Evolutionary conservation across 768 basidiomycete genomes (phyloP).

Genomic region (Rossbeevera mucosa): DNA sequence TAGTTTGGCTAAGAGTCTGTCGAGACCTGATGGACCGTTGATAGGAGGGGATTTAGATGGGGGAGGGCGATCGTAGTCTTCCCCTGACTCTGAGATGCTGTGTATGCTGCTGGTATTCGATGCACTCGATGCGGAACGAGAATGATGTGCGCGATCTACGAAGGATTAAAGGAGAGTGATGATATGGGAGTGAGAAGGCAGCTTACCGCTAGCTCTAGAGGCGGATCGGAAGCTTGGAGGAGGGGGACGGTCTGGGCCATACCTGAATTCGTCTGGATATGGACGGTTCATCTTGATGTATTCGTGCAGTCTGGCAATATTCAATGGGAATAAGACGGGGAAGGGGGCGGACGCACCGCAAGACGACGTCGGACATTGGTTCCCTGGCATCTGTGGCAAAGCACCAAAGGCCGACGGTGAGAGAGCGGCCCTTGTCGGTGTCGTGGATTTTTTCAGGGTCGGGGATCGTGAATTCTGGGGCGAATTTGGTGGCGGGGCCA

Average conservation of each 20-base stretch:
- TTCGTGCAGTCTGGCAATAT: slow-evolving; percentile 48
- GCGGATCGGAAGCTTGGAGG: slow-evolving; percentile 46
- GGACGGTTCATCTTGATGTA: slow-evolving; percentile 62
- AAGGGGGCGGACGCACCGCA: slow-evolving; percentile 43
- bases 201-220: slow-evolving; percentile 29
- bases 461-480: slow-evolving; percentile 41
- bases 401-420: slow-evolving; percentile 73
- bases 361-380: slow-evolving; percentile 66
- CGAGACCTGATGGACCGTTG: slow-evolving; percentile 35
- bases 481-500: slow-evolving; percentile 42
- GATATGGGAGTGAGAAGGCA: not conserved
- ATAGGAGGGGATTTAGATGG: slow-evolving; percentile 10
- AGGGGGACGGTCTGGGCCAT: slow-evolving; percentile 62
- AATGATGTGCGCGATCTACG: slow-evolving; percentile 24
- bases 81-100: slow-evolving; percentile 31
- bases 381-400: slow-evolving; percentile 65
- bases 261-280: slow-evolving; percentile 70
- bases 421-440: slow-evolving; percentile 51
- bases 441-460: slow-evolving; percentile 41
- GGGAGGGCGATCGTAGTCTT: slow-evolving; percentile 18
- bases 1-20: slow-evolving; percentile 43
- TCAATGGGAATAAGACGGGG: not conserved
- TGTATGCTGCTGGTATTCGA: slow-evolving; percentile 33
- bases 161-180: slow-evolving; percentile 5
- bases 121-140: slow-evolving; percentile 31